phyloP scores from a whole-genome alignment of 2,329 filamentous ascomycete species.

The Beauveria sp. region DNA sequence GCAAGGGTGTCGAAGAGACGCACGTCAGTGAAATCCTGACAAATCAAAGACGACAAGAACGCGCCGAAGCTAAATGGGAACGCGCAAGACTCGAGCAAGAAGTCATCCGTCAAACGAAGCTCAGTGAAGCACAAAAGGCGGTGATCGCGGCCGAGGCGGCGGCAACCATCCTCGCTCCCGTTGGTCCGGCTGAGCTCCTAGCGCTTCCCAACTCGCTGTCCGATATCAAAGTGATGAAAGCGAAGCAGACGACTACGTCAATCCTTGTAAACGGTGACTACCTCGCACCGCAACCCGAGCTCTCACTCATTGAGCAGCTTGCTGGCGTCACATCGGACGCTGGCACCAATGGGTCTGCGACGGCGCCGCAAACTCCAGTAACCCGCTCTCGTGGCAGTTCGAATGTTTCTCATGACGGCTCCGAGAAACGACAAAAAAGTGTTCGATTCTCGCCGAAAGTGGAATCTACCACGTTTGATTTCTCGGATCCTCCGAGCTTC shows the following conservation, averaged over 20 bases:
- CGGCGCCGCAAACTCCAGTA: neutral
- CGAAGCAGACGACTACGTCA: neutral
- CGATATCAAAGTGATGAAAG: constrained; percentile 30
- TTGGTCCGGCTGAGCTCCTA: constrained; percentile 39
- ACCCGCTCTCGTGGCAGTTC: constrained; percentile 7
- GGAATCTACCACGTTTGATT: constrained; percentile 53
- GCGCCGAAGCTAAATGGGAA: constrained; percentile 81
- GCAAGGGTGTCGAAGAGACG: constrained; percentile 53
- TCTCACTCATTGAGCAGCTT: constrained; percentile 11
- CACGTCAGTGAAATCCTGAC: constrained; percentile 80
- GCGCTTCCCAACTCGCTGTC: constrained; percentile 47
- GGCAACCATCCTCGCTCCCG: constrained; percentile 22
- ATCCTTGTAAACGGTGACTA: constrained; percentile 8
- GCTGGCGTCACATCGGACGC: neutral
- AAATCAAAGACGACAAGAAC: constrained; percentile 66
- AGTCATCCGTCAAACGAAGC: constrained; percentile 63
- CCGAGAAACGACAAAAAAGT: constrained; percentile 47
- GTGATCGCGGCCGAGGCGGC: constrained; percentile 8
- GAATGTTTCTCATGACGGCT: neutral
- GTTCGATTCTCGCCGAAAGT: constrained; percentile 64
- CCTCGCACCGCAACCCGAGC: neutral
- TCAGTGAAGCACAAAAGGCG: constrained; percentile 35
- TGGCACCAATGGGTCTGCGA: neutral
- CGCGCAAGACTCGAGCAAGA: constrained; percentile 82
- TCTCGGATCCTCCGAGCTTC: constrained; percentile 44